Base-by-base conservation (phyloP, 257 asterid genomes). In the Rauvolfia tetraphylla region DNA sequence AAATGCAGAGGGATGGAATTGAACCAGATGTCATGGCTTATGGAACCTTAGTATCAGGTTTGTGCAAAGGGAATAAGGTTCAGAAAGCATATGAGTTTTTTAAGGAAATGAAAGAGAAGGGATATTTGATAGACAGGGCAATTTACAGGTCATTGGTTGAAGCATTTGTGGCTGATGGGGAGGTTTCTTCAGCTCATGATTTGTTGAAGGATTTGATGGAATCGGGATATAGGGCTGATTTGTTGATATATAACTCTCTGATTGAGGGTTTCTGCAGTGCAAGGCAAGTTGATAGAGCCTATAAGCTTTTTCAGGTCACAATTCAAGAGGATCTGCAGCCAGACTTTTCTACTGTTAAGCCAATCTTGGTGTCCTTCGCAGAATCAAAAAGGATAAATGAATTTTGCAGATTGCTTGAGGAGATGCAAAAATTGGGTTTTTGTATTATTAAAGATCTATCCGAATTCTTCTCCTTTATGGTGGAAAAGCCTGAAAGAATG, bases 11-110 rank as follows among this genome's bases (percentile, higher is more conserved):
- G 83, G 99, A 95, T 76, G 80, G 83, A 23, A 83, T 93, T 73
- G 92, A 89, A 71, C 97, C 99, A 17, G 99, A 95, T 84, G 93
- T 78, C 72, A 91, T 95, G 95, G 97, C 98, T 72, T 95, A 91
- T 78, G 84, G 90, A 61, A 95, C 99, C 75, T 80, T 92, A 67
- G 78, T 95, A 39, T 84, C 85, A 68, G 99, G 93, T 0, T 85
- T 95, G 69, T 95, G 99, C 80, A 78, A 84, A 81, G 87, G 80
- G 46, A 85, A 82, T 70, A 84, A 68, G 39, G 86, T 87, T 54
- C 87, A 85, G 58, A 84, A 82, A 81, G 98, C 91, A 59, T 88
- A 85, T n/a, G 88, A 80, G 76, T 80, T 95, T 81, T 93, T 93
- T 75, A 85, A 87, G 86, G 97, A 95, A 78, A 95, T 95, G 98